These are phyloP conservation scores for Aspergillus incahuasiensis DNA, from an alignment of 495 filamentous ascomycete genomes.

Conservation along the genomic window DNA sequence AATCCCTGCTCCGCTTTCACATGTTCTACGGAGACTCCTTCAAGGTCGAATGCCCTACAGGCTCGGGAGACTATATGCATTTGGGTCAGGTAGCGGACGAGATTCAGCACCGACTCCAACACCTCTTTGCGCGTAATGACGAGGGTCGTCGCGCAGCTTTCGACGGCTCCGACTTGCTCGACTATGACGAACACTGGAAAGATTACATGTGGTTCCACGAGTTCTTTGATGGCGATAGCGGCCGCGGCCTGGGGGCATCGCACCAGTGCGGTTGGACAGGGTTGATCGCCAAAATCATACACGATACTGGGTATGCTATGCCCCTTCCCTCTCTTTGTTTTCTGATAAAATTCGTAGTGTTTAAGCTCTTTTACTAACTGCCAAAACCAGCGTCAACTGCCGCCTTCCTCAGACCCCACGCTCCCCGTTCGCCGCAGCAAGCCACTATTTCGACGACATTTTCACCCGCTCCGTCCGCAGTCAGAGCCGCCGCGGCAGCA, in stretches of 20 bases:
- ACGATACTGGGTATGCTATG: slow-evolving; percentile 77
- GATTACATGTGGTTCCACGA: slow-evolving; percentile 95
- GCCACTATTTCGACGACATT: slow-evolving; percentile 93
- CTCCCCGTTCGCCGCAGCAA: slow-evolving; percentile 73
- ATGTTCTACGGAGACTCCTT: slow-evolving; percentile 89
- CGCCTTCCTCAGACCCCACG: slow-evolving; percentile 90
- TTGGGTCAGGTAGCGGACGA: slow-evolving; percentile 95
- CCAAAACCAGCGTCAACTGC: slow-evolving; percentile 66
- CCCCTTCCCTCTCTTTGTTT: background rate
- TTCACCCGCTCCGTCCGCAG: slow-evolving; percentile 52
- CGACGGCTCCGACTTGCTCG: slow-evolving; percentile 71
- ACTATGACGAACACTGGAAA: slow-evolving; percentile 88
- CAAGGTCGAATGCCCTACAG: slow-evolving; percentile 88
- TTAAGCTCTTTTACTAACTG: slow-evolving; percentile 3
- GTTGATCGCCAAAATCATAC: slow-evolving; percentile 90
- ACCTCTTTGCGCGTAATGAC: slow-evolving; percentile 78
- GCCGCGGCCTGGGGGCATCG: slow-evolving; percentile 83
- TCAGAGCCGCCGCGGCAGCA: slow-evolving; percentile 27
- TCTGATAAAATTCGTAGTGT: too few relatives aligned
- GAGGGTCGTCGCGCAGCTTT: slow-evolving; percentile 86
- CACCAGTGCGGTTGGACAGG: slow-evolving; percentile 99
- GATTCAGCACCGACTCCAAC: slow-evolving; percentile 89
- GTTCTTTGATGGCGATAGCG: slow-evolving; percentile 92
- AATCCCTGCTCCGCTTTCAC: slow-evolving; percentile 86
- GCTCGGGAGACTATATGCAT: slow-evolving; percentile 94